Evolutionary conservation across 1,284 basidiomycete genomes (phyloP), one percentile per base, ranked within the genome.

Genomic region (Melampsora americana): DNA sequence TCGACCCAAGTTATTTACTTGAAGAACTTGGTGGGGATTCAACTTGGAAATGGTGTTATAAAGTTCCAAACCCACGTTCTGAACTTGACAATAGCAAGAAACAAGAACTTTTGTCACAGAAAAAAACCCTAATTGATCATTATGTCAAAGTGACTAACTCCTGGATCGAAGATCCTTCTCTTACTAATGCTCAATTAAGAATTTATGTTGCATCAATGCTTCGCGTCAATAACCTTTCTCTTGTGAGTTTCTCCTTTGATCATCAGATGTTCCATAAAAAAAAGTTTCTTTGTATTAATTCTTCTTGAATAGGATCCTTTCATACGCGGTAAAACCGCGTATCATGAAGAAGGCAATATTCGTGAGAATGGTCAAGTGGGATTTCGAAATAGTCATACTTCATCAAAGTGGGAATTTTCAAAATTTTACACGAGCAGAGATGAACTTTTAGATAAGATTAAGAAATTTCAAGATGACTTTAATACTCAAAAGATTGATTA

Each of bases 21-120:
- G 11, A 56, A 56, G 53, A 56, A 5, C 53, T 23, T 56, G 53
- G 53, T 56, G 53, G 53, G 1, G 20, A n/a, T 56, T 56, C 53
- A 28, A 56, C 53, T 56, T 56, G 53, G 53, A 56, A 56, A 28
- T 23, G 16, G 50, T 53, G 18, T 26, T 53, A 53, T 12, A 18
- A 18, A 12, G 50, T 20, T 16, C 50, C 50, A 28, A 56, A 5
- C 5, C 9, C n/a, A 56, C 20, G n/a, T 28, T 18, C 20, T 6
- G 53, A 23, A 56, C n/a, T 56, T 56, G 53, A 56, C 5, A 6
- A 56, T n/a, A 56, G 26, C 53, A n/a, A 18, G 53, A 56, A 56
- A 28, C n/a, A n/a, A 35, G 18, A 35, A 44, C 78, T 82, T 9
- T 80, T 81, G 28, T 64, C 65, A 42, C 78, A 82, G 65, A 79